Evolutionary conservation across 164 flowering plant species (phyloP).

Genomic region (Sextonia rubra): DNA sequence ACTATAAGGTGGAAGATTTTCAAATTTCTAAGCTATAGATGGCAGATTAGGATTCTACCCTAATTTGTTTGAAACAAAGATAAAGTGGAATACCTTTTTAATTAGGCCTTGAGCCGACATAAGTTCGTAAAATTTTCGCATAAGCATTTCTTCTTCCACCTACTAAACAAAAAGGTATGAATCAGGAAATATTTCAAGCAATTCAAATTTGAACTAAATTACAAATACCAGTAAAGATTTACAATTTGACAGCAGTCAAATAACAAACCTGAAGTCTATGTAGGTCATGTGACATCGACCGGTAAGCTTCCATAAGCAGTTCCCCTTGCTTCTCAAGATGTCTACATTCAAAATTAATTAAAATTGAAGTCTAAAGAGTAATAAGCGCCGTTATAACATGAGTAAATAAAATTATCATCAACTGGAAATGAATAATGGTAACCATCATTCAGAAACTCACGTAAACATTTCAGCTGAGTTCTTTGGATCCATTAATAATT

Average conservation of each 20-base stretch:
- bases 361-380: background rate
- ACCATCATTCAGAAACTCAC: background rate
- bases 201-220: background rate
- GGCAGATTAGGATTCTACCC: background rate
- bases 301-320: conserved; percentile 38
- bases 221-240: background rate
- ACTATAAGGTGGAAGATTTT: no score
- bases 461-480: conserved; percentile 12
- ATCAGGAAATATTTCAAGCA: background rate
- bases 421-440: background rate
- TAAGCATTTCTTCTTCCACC: conserved; percentile 75
- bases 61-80: background rate
- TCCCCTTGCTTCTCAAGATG: conserved; percentile 57
- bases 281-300: conserved; percentile 47
- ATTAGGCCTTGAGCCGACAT: conserved; percentile 23
- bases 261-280: conserved; percentile 48
- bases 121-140: conserved; percentile 57
- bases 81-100: background rate
- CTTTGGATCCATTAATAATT: conserved; percentile 10
- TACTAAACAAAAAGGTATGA: conserved; percentile 20
- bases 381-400: background rate
- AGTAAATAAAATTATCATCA: background rate
- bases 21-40: no score
- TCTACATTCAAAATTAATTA: conserved; percentile 23
- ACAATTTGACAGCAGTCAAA: no score